Conservation (phyloP, 2,329 filamentous ascomycete species). For the Mycosphaerella sp. region DNA sequence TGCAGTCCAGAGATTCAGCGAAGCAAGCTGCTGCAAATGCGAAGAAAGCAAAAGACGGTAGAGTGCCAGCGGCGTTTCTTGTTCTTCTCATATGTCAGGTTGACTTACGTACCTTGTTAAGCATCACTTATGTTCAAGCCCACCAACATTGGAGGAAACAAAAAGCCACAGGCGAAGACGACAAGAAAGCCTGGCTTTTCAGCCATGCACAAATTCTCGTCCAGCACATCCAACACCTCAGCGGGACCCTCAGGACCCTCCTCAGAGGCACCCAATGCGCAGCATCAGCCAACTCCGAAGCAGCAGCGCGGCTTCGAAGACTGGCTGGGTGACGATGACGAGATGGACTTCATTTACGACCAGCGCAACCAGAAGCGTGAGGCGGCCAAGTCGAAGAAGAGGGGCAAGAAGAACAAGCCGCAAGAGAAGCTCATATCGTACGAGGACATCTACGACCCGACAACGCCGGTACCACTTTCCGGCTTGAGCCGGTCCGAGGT, state of each 20-base stretch:
- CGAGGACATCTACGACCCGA: constrained; percentile 86
- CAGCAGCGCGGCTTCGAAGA: constrained; percentile 62
- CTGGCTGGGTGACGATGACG: constrained; percentile 81
- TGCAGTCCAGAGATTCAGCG: constrained; percentile 47
- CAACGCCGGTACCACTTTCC: constrained; percentile 74
- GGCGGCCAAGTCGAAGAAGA: constrained; percentile 70
- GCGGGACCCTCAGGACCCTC: constrained; percentile 26
- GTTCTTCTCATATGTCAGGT: constrained; percentile 42
- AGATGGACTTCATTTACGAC: constrained; percentile 50
- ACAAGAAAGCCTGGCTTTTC: constrained; percentile 51
- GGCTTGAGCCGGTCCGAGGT: constrained; percentile 82
- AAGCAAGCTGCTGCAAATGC: constrained; percentile 45
- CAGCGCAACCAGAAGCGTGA: constrained; percentile 56
- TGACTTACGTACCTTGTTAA: constrained; percentile 34
- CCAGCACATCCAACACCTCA: constrained; percentile 22
- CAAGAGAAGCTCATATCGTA: constrained; percentile 55
- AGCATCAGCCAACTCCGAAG: constrained; percentile 16
- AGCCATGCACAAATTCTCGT: constrained; percentile 25
- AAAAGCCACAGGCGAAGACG: constrained; percentile 51
- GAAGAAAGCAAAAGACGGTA: constrained; percentile 57
- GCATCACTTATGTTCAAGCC: constrained; percentile 78
- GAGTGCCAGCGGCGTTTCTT: constrained; percentile 33
- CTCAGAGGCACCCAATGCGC: constrained; percentile 20
- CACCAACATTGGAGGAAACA: constrained; percentile 51
- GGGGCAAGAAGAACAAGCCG: constrained; percentile 51